Evolutionary conservation across 2,329 filamentous ascomycete genomes (phyloP), one percentile per base, ranked within the genome.

Genomic region (Cordyceps pruinosa): DNA sequence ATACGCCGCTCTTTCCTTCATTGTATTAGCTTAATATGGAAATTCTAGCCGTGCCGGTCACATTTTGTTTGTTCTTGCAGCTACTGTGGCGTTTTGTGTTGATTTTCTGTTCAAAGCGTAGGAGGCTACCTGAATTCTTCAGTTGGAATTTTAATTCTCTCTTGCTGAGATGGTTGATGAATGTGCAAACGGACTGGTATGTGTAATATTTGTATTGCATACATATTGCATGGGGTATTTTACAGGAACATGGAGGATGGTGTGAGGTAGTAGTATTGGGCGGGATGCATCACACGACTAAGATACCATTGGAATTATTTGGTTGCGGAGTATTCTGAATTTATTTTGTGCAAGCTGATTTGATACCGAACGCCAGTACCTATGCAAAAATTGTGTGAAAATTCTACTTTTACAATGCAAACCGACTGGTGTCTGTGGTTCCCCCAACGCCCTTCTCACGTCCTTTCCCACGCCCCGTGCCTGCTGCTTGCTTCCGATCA

Each of bases 221-320:
- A 26, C 26, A 17, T 42, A 45, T 12, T 41, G 28, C 21, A 44
- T 45, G 15, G 17, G 25, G 15, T n/a, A 34, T 34, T 32, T n/a
- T 13, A 23, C 54, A 32, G 26, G 21, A 9, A 19, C 23, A 28
- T 15, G 34, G 10, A 32, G 34, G 7, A n/a, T 19, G 26, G 45
- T 28, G 30, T 19, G n/a, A 32, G 45, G 19, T 28, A 32, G n/a
- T n/a, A 34, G 21, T 42, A 8, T 26, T 49, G 26, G 30, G 34
- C 15, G 45, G 46, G 28, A 42, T 49, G 34, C 4, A 26, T 34
- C 19, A 35, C 21, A 58, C 32, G 49, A 58, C 30, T 44, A n/a
- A 53, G 49, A 53, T 53, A 58, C 56, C 56, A 58, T 23, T 39
- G 32, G 21, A 23, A 25, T 30, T 32, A 21, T 23, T 32, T 42